Base-by-base conservation (phyloP, 371 early-diverging fungal genomes). In the Mucor saturninus region DNA sequence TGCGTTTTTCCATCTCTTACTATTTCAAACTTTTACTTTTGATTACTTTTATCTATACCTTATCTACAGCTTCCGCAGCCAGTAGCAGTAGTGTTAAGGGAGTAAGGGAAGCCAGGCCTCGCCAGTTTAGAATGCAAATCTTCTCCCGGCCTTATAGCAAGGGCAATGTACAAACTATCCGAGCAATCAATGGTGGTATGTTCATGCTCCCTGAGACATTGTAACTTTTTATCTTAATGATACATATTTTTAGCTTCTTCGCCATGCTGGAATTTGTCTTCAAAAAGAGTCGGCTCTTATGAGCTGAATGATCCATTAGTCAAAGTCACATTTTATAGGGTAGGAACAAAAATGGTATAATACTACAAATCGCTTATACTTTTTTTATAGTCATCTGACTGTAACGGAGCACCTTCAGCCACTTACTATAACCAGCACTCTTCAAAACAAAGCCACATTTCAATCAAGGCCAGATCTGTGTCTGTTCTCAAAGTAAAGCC, bases 271-370 rank as follows among this genome's bases (percentile, higher is more conserved):
- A 71, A 71, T 50, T 31, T 71, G 26, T 40, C 67, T 13, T 67
- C 67, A 2, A 71, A 64, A 54, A 53, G 61, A 43, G 72, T 71
- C 2, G 72, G 72, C 3, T 71, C 72, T 21, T 64, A 57, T 49
- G 72, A 64, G 21, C 15, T 71, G 5, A 71, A 71, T 52, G 72
- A 71, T 46, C 72, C 72, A 26, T 51, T 71, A 29, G 64, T 67
- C 35, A 71, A 67, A 57, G 59, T 71, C 28, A 64, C 65, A 13
- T 67, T 71, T 42, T 71, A 64, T 51, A 54, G 67, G 49, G 67
- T 67, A 67, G 50, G 64, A 21, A 21, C 28, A 26, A 13, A 56
- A 8, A 10, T 3, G 8, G 8, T 29, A 52, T 35, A 29, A 46
- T 21, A 28, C 15, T 40, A 11, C 6, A 52, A 4, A 31, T 30